Evolutionary conservation across 805 yeast species (phyloP), one percentile per base, ranked within the genome.

Genomic region (Barnettozyma salicaria): DNA sequence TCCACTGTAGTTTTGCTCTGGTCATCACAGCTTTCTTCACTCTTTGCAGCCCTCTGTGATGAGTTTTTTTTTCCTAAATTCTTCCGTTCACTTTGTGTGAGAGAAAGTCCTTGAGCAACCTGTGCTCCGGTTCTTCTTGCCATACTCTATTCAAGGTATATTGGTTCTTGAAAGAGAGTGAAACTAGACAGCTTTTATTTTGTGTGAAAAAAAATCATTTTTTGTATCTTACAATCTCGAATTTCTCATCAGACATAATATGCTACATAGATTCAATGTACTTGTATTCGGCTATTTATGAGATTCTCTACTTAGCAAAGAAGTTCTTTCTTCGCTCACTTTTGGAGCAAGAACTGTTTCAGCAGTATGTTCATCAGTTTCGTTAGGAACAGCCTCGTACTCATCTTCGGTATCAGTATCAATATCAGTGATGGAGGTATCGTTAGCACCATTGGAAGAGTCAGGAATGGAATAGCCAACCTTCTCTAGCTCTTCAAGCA

Each of bases 401-500:
- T 47, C 49, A 3, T 44, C 47, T 2, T 29, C 32, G n/a, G n/a
- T n/a, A n/a, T 56, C 32, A 50, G 60, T 34, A 12, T 24, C 30
- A 32, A 30, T 32, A 26, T 24, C 22, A 17, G n/a, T n/a, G n/a
- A 25, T 16, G 4, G 33, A 17, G 20, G 34, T 32, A 23, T 32
- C 34, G 18, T 32, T 24, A 6, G 16, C 34, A 22, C 28, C 7
- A n/a, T 31, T 25, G 9, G 50, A 46, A 20, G 45, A 42, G 24
- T 59, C 61, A 8, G 61, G 59, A 25, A 36, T 45, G 5, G 72
- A 64, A 40, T 60, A 65, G 2, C 72, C 72, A 11, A 68, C 41
- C 13, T 44, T 41, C 35, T 58, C 50, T 20, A 68, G 41, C 27
- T 59, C 65, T 6, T 47, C 47, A 16, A 57, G 39, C 95, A 90